phyloP scores from a whole-genome alignment of 2,329 filamentous ascomycete genomes.

The Triangularia setosa region DNA sequence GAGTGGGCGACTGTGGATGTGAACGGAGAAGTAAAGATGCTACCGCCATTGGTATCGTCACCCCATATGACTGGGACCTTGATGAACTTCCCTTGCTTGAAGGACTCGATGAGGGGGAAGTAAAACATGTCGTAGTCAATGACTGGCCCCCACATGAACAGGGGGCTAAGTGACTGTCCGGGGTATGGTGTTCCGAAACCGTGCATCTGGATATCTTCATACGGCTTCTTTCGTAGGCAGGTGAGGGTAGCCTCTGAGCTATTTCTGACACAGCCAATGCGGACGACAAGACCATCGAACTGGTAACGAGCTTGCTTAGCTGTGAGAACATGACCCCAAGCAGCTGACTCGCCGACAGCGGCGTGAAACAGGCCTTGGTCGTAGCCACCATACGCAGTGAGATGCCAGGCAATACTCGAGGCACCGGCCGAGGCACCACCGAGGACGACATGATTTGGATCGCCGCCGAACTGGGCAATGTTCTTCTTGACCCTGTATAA shows the following conservation, averaged over 20 bases:
- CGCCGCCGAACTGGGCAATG: conserved; percentile 56
- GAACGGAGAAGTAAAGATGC: conserved; percentile 51
- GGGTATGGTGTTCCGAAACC: conserved; percentile 41
- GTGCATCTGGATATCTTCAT: conserved; percentile 38
- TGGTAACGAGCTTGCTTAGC: conserved; percentile 48
- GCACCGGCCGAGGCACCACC: conserved; percentile 57
- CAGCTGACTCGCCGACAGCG: conserved; percentile 48
- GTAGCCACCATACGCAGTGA: conserved; percentile 52
- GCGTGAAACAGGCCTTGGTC: conserved; percentile 49
- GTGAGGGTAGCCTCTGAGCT: conserved; percentile 31
- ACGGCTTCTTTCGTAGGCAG: conserved; percentile 44
- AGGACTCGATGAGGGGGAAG: conserved; percentile 48
- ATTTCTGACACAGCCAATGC: conserved; percentile 38
- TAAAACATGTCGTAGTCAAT: conserved; percentile 51
- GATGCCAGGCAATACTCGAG: conserved; percentile 57
- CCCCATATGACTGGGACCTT: conserved; percentile 52
- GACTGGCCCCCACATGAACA: conserved; percentile 52
- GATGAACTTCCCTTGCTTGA: conserved; percentile 47
- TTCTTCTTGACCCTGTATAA: conserved; percentile 52
- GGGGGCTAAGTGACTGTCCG: conserved; percentile 34
- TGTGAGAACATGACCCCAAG: conserved; percentile 47
- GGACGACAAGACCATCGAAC: conserved; percentile 45
- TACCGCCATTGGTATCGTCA: conserved; percentile 63
- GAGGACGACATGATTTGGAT: conserved; percentile 50
- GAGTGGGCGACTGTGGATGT: conserved; percentile 46